Percentiles rank a stretch among this genome's conserved stretches.
These are phyloP conservation scores for Collariella sp. DNA, from an alignment of 495 filamentous ascomycete genomes.

Conservation along the genomic window DNA sequence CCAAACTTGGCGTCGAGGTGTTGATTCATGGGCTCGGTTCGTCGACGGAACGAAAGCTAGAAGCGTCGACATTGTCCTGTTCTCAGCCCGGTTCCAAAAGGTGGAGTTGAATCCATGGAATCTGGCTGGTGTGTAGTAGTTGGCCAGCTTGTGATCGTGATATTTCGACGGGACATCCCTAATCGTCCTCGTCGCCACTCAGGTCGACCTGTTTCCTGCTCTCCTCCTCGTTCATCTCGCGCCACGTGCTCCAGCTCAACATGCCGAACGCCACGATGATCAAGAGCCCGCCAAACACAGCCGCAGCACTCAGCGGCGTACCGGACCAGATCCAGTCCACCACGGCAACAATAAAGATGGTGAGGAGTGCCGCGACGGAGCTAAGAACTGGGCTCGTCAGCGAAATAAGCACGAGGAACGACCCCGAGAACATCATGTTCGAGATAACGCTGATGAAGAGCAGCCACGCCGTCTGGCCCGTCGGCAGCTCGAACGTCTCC, in stretches of 20 bases:
- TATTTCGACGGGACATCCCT: background rate
- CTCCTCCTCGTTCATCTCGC: constrained; percentile 81
- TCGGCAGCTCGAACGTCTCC: constrained; percentile 76
- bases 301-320: constrained; percentile 59
- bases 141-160: too few relatives aligned
- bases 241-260: constrained; percentile 83
- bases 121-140: too few relatives aligned
- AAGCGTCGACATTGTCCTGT: too few relatives aligned
- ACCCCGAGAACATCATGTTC: constrained; percentile 87
- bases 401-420: constrained; percentile 84
- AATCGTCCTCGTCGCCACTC: constrained; percentile 17
- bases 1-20: too few relatives aligned
- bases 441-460: constrained; percentile 70
- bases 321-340: constrained; percentile 82
- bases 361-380: constrained; percentile 84
- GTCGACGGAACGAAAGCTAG: too few relatives aligned
- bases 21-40: too few relatives aligned
- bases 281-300: constrained; percentile 71
- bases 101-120: too few relatives aligned
- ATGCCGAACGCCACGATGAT: constrained; percentile 82
- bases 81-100: too few relatives aligned
- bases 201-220: constrained; percentile 39
- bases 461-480: constrained; percentile 66
- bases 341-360: constrained; percentile 91
- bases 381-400: constrained; percentile 87